Percentiles rank a stretch among this genome's conserved stretches.
phyloP scores from a whole-genome alignment of 176 grass and related monocot genomes.

The Carex pumila region DNA sequence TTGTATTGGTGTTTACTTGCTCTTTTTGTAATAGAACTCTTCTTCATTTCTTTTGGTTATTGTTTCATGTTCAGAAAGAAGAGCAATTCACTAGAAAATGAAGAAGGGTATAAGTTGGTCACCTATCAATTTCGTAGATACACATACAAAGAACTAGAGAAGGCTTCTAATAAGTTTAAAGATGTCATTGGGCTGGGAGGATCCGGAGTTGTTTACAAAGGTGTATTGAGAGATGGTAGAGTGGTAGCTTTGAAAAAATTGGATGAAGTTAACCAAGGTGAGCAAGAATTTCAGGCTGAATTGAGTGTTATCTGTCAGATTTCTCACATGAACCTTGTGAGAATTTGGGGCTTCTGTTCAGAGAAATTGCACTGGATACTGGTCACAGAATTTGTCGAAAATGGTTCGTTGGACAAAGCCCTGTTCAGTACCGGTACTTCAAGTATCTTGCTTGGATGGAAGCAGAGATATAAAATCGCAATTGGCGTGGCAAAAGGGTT shows the following conservation, averaged over 20 bases:
- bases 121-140: slow-evolving; percentile 19
- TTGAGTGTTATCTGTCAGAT: slow-evolving; percentile 12
- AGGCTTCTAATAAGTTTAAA: slow-evolving; percentile 10
- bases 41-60: slow-evolving; percentile 24
- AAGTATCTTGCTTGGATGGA: slow-evolving; percentile 2
- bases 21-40: slow-evolving; percentile 17
- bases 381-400: slow-evolving; percentile 24
- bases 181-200: slow-evolving; percentile 26
- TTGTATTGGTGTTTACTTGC: slow-evolving; percentile 7
- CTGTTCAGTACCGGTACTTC: background rate
- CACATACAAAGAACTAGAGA: slow-evolving; percentile 22
- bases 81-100: slow-evolving; percentile 8
- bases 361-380: slow-evolving; percentile 15
- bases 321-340: slow-evolving; percentile 27
- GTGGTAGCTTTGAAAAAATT: slow-evolving; percentile 26
- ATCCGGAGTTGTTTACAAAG: slow-evolving; percentile 18
- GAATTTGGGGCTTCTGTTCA: slow-evolving; percentile 14
- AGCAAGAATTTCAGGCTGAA: slow-evolving; percentile 26
- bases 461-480: slow-evolving; percentile 25
- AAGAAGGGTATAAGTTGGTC: slow-evolving; percentile 34
- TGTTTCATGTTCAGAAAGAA: slow-evolving; percentile 14
- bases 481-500: slow-evolving; percentile 22
- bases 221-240: slow-evolving; percentile 15
- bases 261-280: slow-evolving; percentile 21
- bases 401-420: slow-evolving; percentile 24